phyloP scores from a whole-genome alignment of 208 protist genomes.

The Perkinsela sp. region DNA sequence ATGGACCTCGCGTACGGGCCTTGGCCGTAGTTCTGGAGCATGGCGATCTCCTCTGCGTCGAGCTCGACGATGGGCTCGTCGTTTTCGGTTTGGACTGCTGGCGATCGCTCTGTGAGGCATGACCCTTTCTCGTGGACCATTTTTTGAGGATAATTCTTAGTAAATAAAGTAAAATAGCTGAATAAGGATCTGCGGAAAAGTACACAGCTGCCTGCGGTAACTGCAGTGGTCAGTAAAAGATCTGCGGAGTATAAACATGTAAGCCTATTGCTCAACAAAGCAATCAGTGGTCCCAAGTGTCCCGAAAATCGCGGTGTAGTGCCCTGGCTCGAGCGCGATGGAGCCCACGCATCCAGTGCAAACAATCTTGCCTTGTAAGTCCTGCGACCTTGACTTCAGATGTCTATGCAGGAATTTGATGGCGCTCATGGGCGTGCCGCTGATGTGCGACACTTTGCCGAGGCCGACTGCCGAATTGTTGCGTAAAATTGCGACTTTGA shows the following conservation, averaged over 20 bases:
- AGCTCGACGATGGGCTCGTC: conserved; percentile 69
- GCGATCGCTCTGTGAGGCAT: conserved; percentile 37
- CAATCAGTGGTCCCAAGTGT: not conserved
- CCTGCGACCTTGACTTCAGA: not conserved
- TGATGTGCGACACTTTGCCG: not conserved
- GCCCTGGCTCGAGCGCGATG: not conserved
- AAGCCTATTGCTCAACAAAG: not conserved
- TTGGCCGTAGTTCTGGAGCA: conserved; percentile 89
- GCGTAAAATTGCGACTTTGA: not conserved
- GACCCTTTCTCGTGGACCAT: conserved; percentile 57
- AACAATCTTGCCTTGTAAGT: not conserved
- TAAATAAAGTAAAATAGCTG: too few relatives aligned
- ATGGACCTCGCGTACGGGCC: conserved; percentile 83
- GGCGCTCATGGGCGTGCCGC: not conserved
- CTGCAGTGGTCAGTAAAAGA: too few relatives aligned
- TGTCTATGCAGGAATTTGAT: not conserved
- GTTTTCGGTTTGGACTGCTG: conserved; percentile 26
- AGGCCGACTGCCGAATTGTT: not conserved
- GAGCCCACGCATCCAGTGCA: not conserved
- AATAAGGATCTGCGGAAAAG: too few relatives aligned
- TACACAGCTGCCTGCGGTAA: too few relatives aligned
- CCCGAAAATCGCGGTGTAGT: not conserved
- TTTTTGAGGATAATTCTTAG: not conserved
- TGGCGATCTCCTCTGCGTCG: conserved; percentile 90
- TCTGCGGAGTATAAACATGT: too few relatives aligned